Evolutionary conservation across 2,329 filamentous ascomycete genomes (phyloP), one percentile per base, ranked within the genome.

Genomic region (Tympanopsis confertula): DNA sequence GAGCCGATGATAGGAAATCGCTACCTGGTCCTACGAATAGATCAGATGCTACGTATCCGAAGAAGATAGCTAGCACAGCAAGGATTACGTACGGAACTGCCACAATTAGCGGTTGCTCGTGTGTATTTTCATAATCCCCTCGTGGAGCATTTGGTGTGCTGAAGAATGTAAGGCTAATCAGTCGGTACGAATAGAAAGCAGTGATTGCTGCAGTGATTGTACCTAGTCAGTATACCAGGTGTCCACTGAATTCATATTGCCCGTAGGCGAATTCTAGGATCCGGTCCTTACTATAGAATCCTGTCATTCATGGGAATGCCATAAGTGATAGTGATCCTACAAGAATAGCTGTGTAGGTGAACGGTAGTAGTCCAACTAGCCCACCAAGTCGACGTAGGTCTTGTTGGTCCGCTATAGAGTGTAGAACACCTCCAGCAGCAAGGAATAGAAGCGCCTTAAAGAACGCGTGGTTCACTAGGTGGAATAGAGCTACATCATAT

Each of bases 31-130:
- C 49, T 43, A 51, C 43, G 43, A 49, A 52, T 37, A 52, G 45
- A 47, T 52, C 47, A 46, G 51, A 51, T 47, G 46, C 46, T 13
- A 50, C 44, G 41, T 47, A 50, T 38, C 48, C 47, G 43, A 50
- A 50, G 40, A 50, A 48, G 39, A 50, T 49, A 40, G 48, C 49
- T 38, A 49, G 48, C 42, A 50, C 28, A 39, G 47, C 47, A 43
- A 50, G 44, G 39, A 49, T 43, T 36, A 50, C 47, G 44, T 49
- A 45, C 36, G 47, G 47, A 39, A 49, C 37, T 42, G 39, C 48
- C 43, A 51, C 41, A 45, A 44, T 49, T 38, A 50, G 40, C 41
- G 50, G 44, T 38, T 48, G 45, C 45, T 51, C 30, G 43, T 51
- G 48, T 20, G 47, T 48, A 36, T 46, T 26, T 42, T 44, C 47